Percentiles rank a stretch among this genome's conserved stretches.
Evolutionary conservation across 2,329 filamentous ascomycete species (phyloP).

Genomic region (Gaeumannomyces sp.): DNA sequence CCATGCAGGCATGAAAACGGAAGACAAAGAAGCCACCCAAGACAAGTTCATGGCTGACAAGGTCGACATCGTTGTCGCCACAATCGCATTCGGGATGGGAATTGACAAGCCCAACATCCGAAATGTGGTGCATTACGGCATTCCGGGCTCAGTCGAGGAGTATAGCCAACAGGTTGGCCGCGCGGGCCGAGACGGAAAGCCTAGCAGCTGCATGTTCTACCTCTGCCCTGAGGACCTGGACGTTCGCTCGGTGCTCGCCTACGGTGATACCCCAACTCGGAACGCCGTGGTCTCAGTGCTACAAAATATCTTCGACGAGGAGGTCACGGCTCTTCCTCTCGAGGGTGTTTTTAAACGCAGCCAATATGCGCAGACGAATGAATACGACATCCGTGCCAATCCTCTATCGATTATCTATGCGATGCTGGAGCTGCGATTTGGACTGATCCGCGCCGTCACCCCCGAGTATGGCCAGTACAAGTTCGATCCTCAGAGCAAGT

Average conservation of each 20-base stretch:
- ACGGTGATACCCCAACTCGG: slow-evolving; percentile 51
- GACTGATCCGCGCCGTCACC: slow-evolving; percentile 48
- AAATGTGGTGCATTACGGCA: slow-evolving; percentile 47
- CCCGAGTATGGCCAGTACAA: slow-evolving; percentile 52
- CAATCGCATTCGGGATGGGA: slow-evolving; percentile 55
- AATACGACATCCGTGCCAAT: slow-evolving; percentile 47
- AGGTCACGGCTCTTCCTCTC: slow-evolving; percentile 24
- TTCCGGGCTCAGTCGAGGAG: slow-evolving; percentile 46
- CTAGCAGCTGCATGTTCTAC: slow-evolving; percentile 47
- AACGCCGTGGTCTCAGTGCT: slow-evolving; percentile 42
- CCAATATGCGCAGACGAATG: slow-evolving; percentile 36
- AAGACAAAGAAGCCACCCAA: slow-evolving; percentile 39
- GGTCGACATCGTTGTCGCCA: slow-evolving; percentile 44
- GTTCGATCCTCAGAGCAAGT: slow-evolving; percentile 33
- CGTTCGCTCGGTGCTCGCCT: slow-evolving; percentile 51
- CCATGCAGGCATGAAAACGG: slow-evolving; percentile 43
- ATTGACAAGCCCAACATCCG: slow-evolving; percentile 51
- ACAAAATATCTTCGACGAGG: slow-evolving; percentile 41
- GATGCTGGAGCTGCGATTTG: slow-evolving; percentile 53
- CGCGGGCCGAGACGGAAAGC: slow-evolving; percentile 46
- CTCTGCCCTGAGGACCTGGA: slow-evolving; percentile 49
- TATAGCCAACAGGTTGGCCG: slow-evolving; percentile 54
- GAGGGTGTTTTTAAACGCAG: slow-evolving; percentile 41
- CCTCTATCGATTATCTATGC: slow-evolving; percentile 50
- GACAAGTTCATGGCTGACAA: slow-evolving; percentile 44